Evolutionary conservation across 2,329 filamentous ascomycete species (phyloP).

Genomic region (Pseudogymnoascus sp.): DNA sequence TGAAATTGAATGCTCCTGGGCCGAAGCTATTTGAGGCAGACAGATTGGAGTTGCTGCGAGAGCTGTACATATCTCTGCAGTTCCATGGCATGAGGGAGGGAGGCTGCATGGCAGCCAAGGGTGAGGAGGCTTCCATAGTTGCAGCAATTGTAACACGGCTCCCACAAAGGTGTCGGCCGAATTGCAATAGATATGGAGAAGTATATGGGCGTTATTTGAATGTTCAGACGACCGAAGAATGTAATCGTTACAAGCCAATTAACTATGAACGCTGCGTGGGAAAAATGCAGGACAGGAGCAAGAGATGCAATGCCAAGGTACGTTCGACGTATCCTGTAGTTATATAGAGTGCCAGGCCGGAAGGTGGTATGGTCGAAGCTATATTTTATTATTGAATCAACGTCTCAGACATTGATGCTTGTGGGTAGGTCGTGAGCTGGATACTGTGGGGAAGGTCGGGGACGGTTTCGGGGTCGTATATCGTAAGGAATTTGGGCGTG

Average conservation of each 20-base stretch:
- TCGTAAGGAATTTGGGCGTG: background rate
- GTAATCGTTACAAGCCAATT: slow-evolving; percentile 3
- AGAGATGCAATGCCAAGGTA: slow-evolving; percentile 5
- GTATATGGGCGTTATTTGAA: slow-evolving; percentile 3
- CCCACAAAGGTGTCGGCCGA: background rate
- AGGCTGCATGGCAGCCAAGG: slow-evolving; percentile 86
- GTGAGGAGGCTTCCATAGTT: slow-evolving; percentile 86
- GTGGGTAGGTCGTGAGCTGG: background rate
- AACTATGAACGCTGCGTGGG: background rate
- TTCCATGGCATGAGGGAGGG: slow-evolving; percentile 55
- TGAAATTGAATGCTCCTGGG: slow-evolving; percentile 65
- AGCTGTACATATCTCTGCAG: slow-evolving; percentile 43
- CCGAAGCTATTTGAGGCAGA: slow-evolving; percentile 49
- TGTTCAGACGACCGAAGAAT: background rate
- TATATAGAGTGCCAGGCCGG: background rate
- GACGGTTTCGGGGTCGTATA: slow-evolving; percentile 6
- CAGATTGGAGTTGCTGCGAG: slow-evolving; percentile 38
- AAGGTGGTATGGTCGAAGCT: background rate
- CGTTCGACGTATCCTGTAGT: slow-evolving; percentile 3
- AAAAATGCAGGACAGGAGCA: slow-evolving; percentile 2
- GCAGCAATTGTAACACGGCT: slow-evolving; percentile 10
- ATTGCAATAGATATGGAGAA: background rate
- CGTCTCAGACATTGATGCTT: slow-evolving; percentile 7
- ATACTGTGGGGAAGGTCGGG: background rate
- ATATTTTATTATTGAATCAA: slow-evolving; percentile 7